Conservation (phyloP, 306 rosid species). For the Quercus rubra region DNA sequence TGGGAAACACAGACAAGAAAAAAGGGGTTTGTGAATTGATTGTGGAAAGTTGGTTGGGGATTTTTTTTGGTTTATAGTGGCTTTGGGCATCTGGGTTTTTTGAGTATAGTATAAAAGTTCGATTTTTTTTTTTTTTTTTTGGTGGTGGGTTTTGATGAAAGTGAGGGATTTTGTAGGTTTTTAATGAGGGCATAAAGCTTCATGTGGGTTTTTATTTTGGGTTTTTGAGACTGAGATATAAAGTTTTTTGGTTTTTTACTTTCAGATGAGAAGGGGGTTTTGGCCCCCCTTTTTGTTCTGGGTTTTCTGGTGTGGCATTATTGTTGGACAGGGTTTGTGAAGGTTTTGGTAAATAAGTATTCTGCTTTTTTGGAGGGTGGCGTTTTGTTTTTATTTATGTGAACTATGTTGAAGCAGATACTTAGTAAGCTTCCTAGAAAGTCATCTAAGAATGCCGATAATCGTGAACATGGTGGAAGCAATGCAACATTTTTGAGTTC, state of each 20-base stretch:
- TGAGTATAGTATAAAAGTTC: neutral
- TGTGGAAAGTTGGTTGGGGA: neutral
- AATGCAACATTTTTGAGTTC: constrained; percentile 32
- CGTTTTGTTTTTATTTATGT: neutral
- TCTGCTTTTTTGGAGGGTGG: neutral
- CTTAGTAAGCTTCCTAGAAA: constrained; percentile 63
- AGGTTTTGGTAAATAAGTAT: neutral
- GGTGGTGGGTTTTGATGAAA: neutral
- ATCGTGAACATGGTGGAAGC: constrained; percentile 42
- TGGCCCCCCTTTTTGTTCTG: neutral
- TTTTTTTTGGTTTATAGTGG: neutral
- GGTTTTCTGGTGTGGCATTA: neutral
- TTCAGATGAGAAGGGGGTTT: neutral
- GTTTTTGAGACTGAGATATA: neutral
- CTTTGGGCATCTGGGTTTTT: neutral
- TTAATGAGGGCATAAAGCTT: neutral
- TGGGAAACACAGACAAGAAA: neutral
- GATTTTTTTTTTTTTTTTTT: neutral
- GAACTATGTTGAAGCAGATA: neutral
- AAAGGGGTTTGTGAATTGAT: neutral
- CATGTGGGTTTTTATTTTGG: neutral
- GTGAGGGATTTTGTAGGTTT: neutral
- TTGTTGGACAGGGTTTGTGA: neutral
- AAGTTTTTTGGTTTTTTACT: neutral
- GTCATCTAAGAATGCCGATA: constrained; percentile 57